Percentiles rank a stretch among this genome's conserved stretches.
Conservation (phyloP, 805 yeast species). For the Dipodascus geniculatus region DNA sequence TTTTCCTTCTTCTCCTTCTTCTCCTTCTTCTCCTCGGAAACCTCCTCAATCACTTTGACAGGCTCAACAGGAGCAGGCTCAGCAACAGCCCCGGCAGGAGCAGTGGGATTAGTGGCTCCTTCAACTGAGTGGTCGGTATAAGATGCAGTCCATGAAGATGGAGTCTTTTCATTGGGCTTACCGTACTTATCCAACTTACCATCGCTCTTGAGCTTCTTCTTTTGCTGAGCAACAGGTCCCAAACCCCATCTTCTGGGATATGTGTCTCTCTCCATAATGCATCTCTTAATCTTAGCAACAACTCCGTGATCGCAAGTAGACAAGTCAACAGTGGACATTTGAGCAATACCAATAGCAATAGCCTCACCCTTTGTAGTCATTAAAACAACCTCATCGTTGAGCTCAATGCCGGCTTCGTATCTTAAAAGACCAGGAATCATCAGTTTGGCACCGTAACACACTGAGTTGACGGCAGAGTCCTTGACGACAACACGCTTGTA, state of each 20-base stretch:
- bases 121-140: slow-evolving; percentile 48
- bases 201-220: slow-evolving; percentile 94
- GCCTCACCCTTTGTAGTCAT: slow-evolving; percentile 99
- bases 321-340: slow-evolving; percentile 95
- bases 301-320: slow-evolving; percentile 97
- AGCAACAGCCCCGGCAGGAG: slow-evolving; percentile 8
- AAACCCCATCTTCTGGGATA: slow-evolving; percentile 99
- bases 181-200: slow-evolving; percentile 97
- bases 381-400: slow-evolving; percentile 93
- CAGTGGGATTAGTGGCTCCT: slow-evolving; percentile 25
- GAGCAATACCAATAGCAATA: slow-evolving; percentile 95
- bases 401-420: slow-evolving; percentile 94
- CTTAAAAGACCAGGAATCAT: slow-evolving; percentile 98
- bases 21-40: slow-evolving; percentile 39
- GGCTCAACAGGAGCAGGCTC: slow-evolving; percentile 1
- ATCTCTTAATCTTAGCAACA: slow-evolving; percentile 96
- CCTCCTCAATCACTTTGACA: background rate
- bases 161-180: slow-evolving; percentile 86
- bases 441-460: slow-evolving; percentile 96
- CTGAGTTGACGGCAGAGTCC: slow-evolving; percentile 94
- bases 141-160: slow-evolving; percentile 78
- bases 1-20: slow-evolving; percentile 55
- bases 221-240: slow-evolving; percentile 97
- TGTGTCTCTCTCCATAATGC: slow-evolving; percentile 98
- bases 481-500: slow-evolving; percentile 94